phyloP scores from a whole-genome alignment of 164 flowering plant species.

The Warburgia ugandensis region DNA sequence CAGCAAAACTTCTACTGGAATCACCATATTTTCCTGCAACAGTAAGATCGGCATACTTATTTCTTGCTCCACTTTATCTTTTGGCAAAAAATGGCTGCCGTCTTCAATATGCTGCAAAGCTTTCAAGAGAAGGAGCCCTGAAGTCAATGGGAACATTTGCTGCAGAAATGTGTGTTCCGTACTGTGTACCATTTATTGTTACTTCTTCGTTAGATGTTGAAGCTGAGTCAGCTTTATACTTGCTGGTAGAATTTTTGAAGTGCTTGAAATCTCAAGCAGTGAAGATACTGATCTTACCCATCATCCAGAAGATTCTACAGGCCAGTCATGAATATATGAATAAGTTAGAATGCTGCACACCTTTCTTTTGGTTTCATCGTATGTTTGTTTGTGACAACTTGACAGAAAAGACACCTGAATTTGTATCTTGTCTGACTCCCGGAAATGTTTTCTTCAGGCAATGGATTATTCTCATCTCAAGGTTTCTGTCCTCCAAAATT shows the following conservation, averaged over 20 bases:
- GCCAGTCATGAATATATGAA: conserved; percentile 35
- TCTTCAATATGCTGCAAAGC: conserved; percentile 71
- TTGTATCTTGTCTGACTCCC: conserved; percentile 6
- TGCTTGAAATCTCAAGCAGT: conserved; percentile 60
- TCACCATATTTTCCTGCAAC: conserved; percentile 80
- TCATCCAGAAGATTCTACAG: conserved; percentile 88
- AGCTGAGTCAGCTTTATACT: conserved; percentile 64
- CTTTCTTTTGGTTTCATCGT: conserved; percentile 5
- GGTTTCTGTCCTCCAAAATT: conserved; percentile 92
- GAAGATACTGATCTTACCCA: conserved; percentile 52
- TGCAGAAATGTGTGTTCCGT: conserved; percentile 85
- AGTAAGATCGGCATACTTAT: conserved; percentile 68
- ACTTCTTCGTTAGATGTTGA: conserved; percentile 50
- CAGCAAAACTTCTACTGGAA: conserved; percentile 70
- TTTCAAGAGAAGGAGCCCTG: conserved; percentile 74
- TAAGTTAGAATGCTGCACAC: conserved; percentile 2
- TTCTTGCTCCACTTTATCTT: conserved; percentile 80
- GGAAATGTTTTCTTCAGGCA: conserved; percentile 39
- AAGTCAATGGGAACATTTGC: conserved; percentile 79
- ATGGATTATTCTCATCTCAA: conserved; percentile 78
- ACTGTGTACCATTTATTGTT: conserved; percentile 58
- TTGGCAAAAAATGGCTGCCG: conserved; percentile 55
- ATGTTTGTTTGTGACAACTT: neutral
- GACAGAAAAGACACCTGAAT: neutral
- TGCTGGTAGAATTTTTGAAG: conserved; percentile 71